Evolutionary conservation across 148 eudicot genomes (phyloP).

Genomic region (Heliamphora exappendiculata): DNA sequence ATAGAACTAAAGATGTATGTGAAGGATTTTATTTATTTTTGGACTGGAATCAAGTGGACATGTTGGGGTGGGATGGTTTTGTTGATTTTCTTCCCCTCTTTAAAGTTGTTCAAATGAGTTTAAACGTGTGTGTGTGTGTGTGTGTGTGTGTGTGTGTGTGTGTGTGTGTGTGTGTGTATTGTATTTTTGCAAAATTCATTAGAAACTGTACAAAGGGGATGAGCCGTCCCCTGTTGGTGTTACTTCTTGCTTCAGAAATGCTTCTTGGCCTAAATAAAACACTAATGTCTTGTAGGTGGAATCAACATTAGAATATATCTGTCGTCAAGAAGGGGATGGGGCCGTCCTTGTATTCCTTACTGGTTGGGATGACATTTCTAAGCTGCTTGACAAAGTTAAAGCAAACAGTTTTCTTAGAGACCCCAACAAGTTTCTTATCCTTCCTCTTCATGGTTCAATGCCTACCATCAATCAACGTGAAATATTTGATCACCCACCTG

Average conservation of each 20-base stretch:
- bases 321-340: constrained; percentile 75
- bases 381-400: constrained; percentile 66
- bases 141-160: too few relatives aligned
- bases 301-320: constrained; percentile 75
- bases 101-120: neutral
- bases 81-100: neutral
- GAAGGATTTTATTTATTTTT: neutral
- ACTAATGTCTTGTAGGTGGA: constrained; percentile 52
- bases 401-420: constrained; percentile 63
- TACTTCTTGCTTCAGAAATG: neutral
- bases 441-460: constrained; percentile 99
- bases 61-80: neutral
- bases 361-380: constrained; percentile 98
- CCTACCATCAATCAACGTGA: constrained; percentile 89
- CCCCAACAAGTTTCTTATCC: constrained; percentile 58
- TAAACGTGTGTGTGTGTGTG: too few relatives aligned
- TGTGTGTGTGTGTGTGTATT: too few relatives aligned
- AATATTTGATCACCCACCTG: constrained; percentile 87
- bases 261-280: neutral
- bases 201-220: neutral
- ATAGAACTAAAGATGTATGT: too few relatives aligned
- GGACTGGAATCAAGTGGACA: neutral
- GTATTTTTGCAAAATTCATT: neutral
- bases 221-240: neutral
- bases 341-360: constrained; percentile 94